These are phyloP conservation scores for Silene vulgaris DNA, from an alignment of 179 eudicot genomes.

Conservation along the genomic window DNA sequence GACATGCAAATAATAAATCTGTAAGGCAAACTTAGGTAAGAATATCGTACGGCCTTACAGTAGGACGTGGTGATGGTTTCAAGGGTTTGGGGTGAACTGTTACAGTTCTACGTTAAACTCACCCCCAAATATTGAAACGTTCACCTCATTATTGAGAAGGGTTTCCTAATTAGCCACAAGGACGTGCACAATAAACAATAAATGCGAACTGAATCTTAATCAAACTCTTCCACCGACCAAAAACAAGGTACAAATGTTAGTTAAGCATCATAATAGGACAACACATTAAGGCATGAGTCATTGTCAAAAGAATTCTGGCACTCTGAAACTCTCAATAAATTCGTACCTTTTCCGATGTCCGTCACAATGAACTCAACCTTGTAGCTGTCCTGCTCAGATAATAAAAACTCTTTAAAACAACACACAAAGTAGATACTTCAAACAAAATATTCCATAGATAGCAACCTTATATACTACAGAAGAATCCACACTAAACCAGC, in stretches of 20 bases:
- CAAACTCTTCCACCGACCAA: background rate
- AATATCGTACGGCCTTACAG: background rate
- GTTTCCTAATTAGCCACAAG: background rate
- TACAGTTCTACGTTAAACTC: background rate
- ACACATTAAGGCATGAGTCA: background rate
- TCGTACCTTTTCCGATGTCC: slow-evolving; percentile 77
- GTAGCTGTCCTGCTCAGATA: slow-evolving; percentile 54
- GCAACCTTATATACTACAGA: background rate
- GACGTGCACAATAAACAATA: background rate
- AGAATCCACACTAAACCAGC: background rate
- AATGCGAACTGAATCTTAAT: background rate
- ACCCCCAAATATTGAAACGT: background rate
- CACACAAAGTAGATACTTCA: background rate
- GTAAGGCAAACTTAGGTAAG: background rate
- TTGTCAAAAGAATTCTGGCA: background rate
- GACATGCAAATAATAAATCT: background rate
- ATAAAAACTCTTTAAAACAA: background rate
- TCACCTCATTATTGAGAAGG: background rate
- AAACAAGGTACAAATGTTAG: background rate
- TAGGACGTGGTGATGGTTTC: background rate
- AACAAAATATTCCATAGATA: background rate
- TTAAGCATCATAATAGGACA: background rate
- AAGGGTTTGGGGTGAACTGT: background rate
- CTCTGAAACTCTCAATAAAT: background rate
- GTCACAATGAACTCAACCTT: slow-evolving; percentile 58